A percentile compares a stretch with the other conserved stretches of the same genome.
Conservation (phyloP, 129 eudicot genomes). For the Sambucus nigra region DNA sequence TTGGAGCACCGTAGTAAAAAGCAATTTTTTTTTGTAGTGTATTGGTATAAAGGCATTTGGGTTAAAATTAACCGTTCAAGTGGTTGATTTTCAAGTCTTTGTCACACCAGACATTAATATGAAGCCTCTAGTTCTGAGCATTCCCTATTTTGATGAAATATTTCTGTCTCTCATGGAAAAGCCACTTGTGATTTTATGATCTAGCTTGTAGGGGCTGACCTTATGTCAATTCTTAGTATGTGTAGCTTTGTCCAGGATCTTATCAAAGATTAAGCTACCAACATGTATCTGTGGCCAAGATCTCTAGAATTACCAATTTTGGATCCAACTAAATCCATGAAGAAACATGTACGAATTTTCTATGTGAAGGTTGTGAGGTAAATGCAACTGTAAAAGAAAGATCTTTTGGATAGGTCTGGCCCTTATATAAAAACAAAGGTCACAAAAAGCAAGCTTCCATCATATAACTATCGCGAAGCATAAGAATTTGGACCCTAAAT, state of each 20-base stretch:
- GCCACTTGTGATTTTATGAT: constrained; percentile 97
- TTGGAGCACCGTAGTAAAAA: too few species aligned
- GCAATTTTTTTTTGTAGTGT: too few species aligned
- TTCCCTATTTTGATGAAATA: constrained; percentile 92
- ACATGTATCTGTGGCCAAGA: constrained; percentile 97
- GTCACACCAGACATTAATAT: constrained; percentile 87
- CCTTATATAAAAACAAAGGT: constrained; percentile 89
- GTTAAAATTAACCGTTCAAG: constrained; percentile 87
- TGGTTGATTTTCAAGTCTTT: constrained; percentile 84
- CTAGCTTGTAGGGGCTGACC: constrained; percentile 88
- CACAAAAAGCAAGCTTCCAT: constrained; percentile 71
- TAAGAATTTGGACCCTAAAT: constrained; percentile 84
- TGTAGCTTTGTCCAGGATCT: constrained; percentile 86
- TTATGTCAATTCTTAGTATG: constrained; percentile 89
- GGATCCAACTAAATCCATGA: constrained; percentile 79
- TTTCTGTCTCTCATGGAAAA: constrained; percentile 90
- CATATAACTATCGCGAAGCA: constrained; percentile 83
- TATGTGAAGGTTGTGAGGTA: constrained; percentile 81
- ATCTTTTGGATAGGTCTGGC: constrained; percentile 77
- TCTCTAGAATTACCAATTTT: constrained; percentile 74
- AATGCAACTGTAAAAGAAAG: constrained; percentile 76
- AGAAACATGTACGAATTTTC: constrained; percentile 80
- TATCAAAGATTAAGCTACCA: constrained; percentile 87
- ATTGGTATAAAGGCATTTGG: constrained; percentile 90
- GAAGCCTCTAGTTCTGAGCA: constrained; percentile 95